Evolutionary conservation across 2,329 filamentous ascomycete species (phyloP).

Genomic region (Monilinia fructigena): DNA sequence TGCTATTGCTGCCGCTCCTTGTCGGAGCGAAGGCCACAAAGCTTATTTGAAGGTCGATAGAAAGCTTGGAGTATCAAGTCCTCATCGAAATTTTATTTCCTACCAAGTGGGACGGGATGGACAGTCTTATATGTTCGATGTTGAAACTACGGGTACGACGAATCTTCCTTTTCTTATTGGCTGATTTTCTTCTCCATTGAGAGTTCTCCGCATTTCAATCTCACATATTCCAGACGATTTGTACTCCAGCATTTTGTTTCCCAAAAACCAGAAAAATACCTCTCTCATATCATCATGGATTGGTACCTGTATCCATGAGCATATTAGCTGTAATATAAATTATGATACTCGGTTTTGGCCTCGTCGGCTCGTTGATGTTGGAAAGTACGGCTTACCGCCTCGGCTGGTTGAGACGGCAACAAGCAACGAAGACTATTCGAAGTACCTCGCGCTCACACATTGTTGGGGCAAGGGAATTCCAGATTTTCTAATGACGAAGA

Average conservation of each 20-base stretch:
- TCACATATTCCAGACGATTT: constrained; percentile 21
- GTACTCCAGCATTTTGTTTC: constrained; percentile 20
- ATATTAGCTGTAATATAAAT: constrained; percentile 22
- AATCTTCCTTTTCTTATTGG: not conserved
- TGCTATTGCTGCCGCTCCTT: constrained; percentile 7
- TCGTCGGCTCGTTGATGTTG: constrained; percentile 27
- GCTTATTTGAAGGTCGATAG: constrained; percentile 19
- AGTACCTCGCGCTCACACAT: constrained; percentile 25
- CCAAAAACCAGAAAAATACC: constrained; percentile 15
- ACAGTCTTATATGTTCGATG: constrained; percentile 16
- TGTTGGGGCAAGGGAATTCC: constrained; percentile 24
- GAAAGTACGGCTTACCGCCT: constrained; percentile 16
- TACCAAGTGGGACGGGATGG: constrained; percentile 24
- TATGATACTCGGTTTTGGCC: constrained; percentile 26
- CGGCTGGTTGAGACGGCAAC: constrained; percentile 18
- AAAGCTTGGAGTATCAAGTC: not conserved
- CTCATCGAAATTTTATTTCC: constrained; percentile 12
- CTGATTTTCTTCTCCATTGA: not conserved
- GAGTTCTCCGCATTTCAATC: not conserved
- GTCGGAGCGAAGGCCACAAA: constrained; percentile 7
- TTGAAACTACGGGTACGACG: constrained; percentile 25
- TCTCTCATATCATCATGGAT: constrained; percentile 26
- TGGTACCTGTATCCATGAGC: constrained; percentile 19
- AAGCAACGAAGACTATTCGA: not conserved
- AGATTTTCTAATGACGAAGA: constrained; percentile 21